Base-by-base conservation (phyloP, 805 yeast species). In the Isabelozyma pseudorhagii region DNA sequence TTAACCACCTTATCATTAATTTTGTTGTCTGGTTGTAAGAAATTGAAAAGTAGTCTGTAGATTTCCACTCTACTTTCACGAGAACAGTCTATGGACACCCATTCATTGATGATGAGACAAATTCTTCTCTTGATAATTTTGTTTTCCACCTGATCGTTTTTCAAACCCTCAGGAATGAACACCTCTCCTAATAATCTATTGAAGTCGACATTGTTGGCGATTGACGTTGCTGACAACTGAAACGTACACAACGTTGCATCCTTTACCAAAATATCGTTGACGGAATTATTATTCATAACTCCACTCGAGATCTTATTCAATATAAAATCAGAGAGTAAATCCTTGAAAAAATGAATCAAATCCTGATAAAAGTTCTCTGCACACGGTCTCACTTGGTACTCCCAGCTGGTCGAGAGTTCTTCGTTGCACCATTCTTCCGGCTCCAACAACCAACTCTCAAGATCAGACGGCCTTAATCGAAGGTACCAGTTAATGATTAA, bases 401-500 rank as follows among this genome's bases (percentile, higher is more conserved):
- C 97, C 84, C 89, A 90, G 61, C 86, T 84, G 5, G 82, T 72
- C 46, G 83, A 78, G 50, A 85, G 70, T 56, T 91, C 96, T 60
- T 90, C 96, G 54, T 84, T 83, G 17, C 88, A 83, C 89, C 96
- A 94, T 64, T 90, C 97, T 63, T 91, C 98, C 0, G 98, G 97
- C 51, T 91, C 96, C 14, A 79, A 65, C 10, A 75, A 63, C 98
- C 98, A 94, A 38, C 81, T 72, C 57, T 88, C 96, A 44, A 93
- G 65, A 62, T 92, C 97, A 1, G 78, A 66, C 0, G 93, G 90
- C 50, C 84, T 81, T 44, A 92, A 66, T 49, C 85, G 80, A 53
- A 94, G 73, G 65, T 89, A 92, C 81, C 85, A 85, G 40, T 78
- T 74, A 50, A 91, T 83, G 36, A 92, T 71, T 41, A 87, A 67